phyloP scores from a whole-genome alignment of 2,329 filamentous ascomycete species.

The Colletotrichum sublineola region DNA sequence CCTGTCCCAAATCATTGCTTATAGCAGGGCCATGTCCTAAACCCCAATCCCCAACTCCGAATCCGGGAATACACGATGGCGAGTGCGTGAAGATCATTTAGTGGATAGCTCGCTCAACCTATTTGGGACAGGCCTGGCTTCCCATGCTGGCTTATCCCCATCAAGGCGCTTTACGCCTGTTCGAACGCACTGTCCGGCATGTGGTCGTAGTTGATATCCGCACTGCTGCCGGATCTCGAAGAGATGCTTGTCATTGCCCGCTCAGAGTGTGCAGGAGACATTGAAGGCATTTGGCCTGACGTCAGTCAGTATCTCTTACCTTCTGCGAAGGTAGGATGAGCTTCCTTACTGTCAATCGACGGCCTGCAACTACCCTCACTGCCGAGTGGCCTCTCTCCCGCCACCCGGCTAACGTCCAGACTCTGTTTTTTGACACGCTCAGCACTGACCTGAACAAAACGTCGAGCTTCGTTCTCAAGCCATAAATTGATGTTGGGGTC shows the following conservation, averaged over 20 bases:
- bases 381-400: slow-evolving; percentile 27
- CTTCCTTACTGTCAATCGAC: slow-evolving; percentile 39
- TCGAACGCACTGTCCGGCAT: slow-evolving; percentile 54
- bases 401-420: slow-evolving; percentile 23
- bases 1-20: slow-evolving; percentile 24
- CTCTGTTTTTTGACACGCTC: slow-evolving; percentile 44
- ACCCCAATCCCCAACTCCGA: slow-evolving; percentile 22
- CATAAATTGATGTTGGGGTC: slow-evolving; percentile 67
- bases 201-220: slow-evolving; percentile 53
- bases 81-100: neutral
- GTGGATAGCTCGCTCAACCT: neutral
- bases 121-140: neutral
- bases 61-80: slow-evolving; percentile 5
- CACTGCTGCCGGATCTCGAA: slow-evolving; percentile 43
- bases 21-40: slow-evolving; percentile 4
- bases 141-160: slow-evolving; percentile 1
- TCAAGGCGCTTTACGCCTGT: slow-evolving; percentile 18
- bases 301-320: neutral
- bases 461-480: slow-evolving; percentile 65
- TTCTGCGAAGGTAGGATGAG: slow-evolving; percentile 1
- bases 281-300: slow-evolving; percentile 31
- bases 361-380: slow-evolving; percentile 18
- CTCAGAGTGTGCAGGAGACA: slow-evolving; percentile 38
- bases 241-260: slow-evolving; percentile 38
- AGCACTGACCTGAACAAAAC: slow-evolving; percentile 57